Evolutionary conservation across 1,284 basidiomycete genomes (phyloP).

Genomic region (Ganoderma resinaceum): DNA sequence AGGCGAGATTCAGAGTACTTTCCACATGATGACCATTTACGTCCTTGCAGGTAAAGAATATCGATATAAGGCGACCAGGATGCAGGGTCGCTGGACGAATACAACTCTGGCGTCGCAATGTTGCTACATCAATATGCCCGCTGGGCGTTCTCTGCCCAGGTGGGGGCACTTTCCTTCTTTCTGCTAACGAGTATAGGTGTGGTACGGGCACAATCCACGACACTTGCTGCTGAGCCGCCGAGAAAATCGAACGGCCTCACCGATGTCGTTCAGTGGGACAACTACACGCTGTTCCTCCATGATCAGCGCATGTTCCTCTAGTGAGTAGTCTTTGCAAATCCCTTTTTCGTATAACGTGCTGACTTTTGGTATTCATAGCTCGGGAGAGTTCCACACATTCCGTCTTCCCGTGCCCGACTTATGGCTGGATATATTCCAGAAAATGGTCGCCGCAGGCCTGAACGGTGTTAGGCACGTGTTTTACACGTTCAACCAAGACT

Average conservation of each 20-base stretch:
- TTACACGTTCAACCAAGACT: not conserved
- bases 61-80: not conserved
- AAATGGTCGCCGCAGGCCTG: conserved; percentile 82
- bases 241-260: conserved; percentile 38
- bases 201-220: not conserved
- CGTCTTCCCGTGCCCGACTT: conserved; percentile 80
- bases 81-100: not conserved
- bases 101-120: not conserved
- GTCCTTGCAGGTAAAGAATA: not conserved
- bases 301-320: conserved; percentile 50
- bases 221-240: conserved; percentile 31
- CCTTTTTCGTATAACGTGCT: no score
- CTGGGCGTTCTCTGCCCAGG: not conserved
- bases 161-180: not conserved
- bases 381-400: conserved; percentile 86
- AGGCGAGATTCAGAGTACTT: not conserved
- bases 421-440: conserved; percentile 87
- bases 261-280: conserved; percentile 43
- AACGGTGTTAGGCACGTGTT: conserved; percentile 61
- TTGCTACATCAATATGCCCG: not conserved
- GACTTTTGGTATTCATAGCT: conserved; percentile 40
- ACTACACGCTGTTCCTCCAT: conserved; percentile 41
- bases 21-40: not conserved
- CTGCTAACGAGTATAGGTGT: not conserved
- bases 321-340: conserved; percentile 36